Base-by-base conservation (phyloP, 208 protist genomes). In the Trypanosoma avium region DNA sequence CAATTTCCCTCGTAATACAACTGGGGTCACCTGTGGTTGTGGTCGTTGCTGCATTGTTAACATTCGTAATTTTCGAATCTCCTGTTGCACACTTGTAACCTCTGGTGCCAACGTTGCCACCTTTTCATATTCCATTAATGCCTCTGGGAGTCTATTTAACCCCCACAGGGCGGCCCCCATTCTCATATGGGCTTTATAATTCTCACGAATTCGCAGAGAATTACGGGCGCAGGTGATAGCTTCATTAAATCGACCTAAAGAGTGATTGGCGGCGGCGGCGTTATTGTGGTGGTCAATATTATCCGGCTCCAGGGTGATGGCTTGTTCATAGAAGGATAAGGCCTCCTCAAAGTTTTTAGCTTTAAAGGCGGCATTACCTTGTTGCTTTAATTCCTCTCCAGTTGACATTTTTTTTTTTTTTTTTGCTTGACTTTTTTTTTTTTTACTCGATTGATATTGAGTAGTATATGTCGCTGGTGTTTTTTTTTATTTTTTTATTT, bases 231-330 rank as follows among this genome's bases (percentile, higher is more conserved):
- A 82, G 33, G 81, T 62, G 43, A 94, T 77, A 9, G 89, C 88
- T 15, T 81, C 77, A 22, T 90, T 66, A 72, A 92, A 95, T 35
- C 86, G 70, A 47, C 83, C 79, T 48, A 95, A 55, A 69, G 84
- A 79, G 29, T 84, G 77, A 58, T 86, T 79, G 27, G 83, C 86
- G 3, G 90, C 88, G n/a, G 94, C 81, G 43, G 81, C 75, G 76
- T 98, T 98, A 74, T 93, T 95, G 72, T 85, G 83, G 54, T 89
- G 78, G 35, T 86, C 72, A 49, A 77, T 77, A 77, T 92, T 95
- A 4, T 73, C 45, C 46, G 86, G 73, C 54, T 94, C 84, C 29
- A 78, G 53, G 62, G 82, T 69, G 45, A 94, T 78, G 21, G 87
- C 92, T 65, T 90, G 70, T 36, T 86, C 73, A 65, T 97, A 97